Percentiles rank a stretch among this genome's conserved stretches.
Conservation (phyloP, 2,329 filamentous ascomycete genomes). For the Nothophoma quercina region DNA sequence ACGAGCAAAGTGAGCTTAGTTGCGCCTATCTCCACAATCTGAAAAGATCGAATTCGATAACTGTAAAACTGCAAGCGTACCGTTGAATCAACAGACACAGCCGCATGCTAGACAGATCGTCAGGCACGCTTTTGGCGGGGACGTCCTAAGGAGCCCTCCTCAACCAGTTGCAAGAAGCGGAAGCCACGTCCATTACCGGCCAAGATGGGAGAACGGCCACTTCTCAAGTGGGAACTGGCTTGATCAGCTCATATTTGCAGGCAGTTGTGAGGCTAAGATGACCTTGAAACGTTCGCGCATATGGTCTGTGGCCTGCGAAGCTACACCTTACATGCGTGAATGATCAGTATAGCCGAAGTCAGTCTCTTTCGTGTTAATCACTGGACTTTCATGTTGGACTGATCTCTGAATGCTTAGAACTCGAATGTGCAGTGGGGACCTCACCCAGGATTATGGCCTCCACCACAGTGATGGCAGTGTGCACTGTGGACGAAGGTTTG, state of each 20-base stretch:
- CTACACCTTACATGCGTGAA: neutral
- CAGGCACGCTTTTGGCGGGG: neutral
- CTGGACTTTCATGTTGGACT: neutral
- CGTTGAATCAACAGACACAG: constrained; percentile 5
- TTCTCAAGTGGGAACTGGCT: neutral
- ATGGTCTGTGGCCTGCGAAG: neutral
- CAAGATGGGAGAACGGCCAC: neutral
- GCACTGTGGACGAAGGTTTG: neutral
- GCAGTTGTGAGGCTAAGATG: neutral
- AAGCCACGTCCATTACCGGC: neutral
- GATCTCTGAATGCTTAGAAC: neutral
- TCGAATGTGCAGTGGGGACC: neutral
- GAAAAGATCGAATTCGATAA: constrained; percentile 3
- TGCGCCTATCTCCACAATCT: constrained; percentile 2
- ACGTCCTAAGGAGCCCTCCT: neutral
- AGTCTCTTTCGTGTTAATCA: neutral
- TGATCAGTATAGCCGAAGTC: neutral
- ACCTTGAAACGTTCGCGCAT: neutral
- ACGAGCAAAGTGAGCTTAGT: neutral
- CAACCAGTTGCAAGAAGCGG: neutral
- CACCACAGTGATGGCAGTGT: neutral
- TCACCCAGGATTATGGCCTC: too few relatives aligned
- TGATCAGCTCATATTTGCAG: constrained; percentile 6
- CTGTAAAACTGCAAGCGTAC: constrained; percentile 7
- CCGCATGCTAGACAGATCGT: neutral